Percentiles rank a stretch among this genome's conserved stretches.
Evolutionary conservation across 1,139 yeast species (phyloP).

Genomic region (Yamadazyma sp.): DNA sequence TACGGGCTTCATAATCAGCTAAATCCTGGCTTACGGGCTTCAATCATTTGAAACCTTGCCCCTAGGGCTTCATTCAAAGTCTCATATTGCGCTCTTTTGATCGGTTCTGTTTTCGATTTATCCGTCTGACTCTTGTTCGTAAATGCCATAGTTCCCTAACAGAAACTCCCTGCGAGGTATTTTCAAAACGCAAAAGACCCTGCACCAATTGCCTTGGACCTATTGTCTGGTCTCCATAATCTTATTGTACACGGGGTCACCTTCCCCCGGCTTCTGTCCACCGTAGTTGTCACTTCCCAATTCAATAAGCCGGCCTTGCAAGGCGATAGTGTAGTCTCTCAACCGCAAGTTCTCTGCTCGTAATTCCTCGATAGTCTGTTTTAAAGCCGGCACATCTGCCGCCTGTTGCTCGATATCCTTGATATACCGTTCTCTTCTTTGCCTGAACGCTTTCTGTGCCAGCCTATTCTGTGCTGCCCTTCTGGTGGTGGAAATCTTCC

Average conservation of each 20-base stretch:
- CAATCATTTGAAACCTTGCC: too few relatives aligned
- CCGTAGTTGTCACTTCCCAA: conserved; percentile 19
- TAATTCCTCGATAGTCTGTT: conserved; percentile 62
- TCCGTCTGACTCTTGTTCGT: too few relatives aligned
- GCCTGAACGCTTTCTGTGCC: conserved; percentile 87
- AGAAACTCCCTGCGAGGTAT: conserved; percentile 8
- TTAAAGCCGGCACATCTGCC: conserved; percentile 56
- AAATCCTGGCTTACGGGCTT: too few relatives aligned
- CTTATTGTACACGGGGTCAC: conserved; percentile 7
- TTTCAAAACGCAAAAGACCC: not conserved
- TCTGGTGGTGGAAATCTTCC: conserved; percentile 63
- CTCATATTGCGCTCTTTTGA: too few relatives aligned
- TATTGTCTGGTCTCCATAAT: conserved; percentile 9
- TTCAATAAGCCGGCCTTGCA: conserved; percentile 67
- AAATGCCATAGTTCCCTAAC: too few relatives aligned
- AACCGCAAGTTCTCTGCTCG: conserved; percentile 69
- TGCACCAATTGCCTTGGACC: conserved; percentile 3
- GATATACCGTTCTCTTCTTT: conserved; percentile 73
- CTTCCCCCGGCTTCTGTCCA: conserved; percentile 3
- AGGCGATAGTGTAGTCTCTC: conserved; percentile 68
- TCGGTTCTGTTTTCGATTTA: too few relatives aligned
- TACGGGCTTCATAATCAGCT: too few relatives aligned
- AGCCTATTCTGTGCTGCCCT: conserved; percentile 87
- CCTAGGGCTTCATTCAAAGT: too few relatives aligned
- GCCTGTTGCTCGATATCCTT: conserved; percentile 75